A percentile compares a stretch with the other conserved stretches of the same genome.
These are phyloP conservation scores for Conringia planisiliqua DNA, from an alignment of 345 rosid species.

Conservation along the genomic window DNA sequence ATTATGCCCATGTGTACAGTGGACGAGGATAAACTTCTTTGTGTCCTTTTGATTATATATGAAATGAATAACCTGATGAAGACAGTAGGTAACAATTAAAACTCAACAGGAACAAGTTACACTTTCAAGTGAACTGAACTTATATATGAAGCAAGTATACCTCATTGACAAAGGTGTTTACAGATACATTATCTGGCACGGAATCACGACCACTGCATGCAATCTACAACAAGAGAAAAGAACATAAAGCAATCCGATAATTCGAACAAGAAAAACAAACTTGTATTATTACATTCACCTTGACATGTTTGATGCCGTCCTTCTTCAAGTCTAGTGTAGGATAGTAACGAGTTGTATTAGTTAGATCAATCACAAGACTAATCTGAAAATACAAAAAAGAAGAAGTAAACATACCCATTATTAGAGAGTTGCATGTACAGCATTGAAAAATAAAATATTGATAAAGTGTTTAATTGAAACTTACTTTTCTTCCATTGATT, in stretches of 20 bases:
- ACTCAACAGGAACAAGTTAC: neutral
- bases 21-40: conserved; percentile 78
- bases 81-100: conserved; percentile 2
- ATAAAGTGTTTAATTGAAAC: neutral
- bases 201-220: conserved; percentile 85
- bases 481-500: conserved; percentile 71
- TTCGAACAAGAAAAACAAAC: neutral
- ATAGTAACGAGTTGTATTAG: conserved; percentile 89
- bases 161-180: conserved; percentile 81
- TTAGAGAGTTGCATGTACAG: neutral
- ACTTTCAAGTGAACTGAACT: neutral
- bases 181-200: conserved; percentile 78
- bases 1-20: conserved; percentile 97
- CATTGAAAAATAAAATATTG: neutral
- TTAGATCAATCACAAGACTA: conserved; percentile 94
- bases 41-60: conserved; percentile 55
- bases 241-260: neutral
- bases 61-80: conserved; percentile 78
- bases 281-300: conserved; percentile 39
- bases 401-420: neutral
- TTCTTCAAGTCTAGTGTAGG: conserved; percentile 56
- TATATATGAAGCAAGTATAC: conserved; percentile 37
- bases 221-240: conserved; percentile 47
- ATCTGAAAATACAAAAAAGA: conserved; percentile 42
- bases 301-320: conserved; percentile 79